phyloP scores from a whole-genome alignment of 495 filamentous ascomycete genomes.

The Penicillium salamii region DNA sequence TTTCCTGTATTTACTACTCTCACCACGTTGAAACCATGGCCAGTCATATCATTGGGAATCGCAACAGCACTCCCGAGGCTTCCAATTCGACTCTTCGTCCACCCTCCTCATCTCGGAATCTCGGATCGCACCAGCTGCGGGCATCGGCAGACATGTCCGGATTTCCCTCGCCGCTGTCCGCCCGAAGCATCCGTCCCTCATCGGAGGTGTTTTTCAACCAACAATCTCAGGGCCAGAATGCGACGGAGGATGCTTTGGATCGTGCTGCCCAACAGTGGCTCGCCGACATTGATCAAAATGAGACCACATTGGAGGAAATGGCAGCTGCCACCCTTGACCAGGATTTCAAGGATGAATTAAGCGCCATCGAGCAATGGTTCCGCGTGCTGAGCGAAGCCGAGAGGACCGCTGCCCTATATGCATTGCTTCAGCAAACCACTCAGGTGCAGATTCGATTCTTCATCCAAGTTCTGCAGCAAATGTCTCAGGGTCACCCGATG shows the following conservation, averaged over 20 bases:
- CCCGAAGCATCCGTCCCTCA: slow-evolving; percentile 81
- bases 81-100: slow-evolving; percentile 84
- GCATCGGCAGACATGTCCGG: slow-evolving; percentile 96
- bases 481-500: slow-evolving; percentile 97
- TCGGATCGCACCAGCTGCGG: slow-evolving; percentile 81
- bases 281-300: slow-evolving; percentile 96
- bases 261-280: slow-evolving; percentile 98
- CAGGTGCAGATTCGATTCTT: slow-evolving; percentile 99
- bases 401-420: slow-evolving; percentile 91
- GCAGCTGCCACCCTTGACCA: slow-evolving; percentile 95
- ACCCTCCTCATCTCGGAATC: slow-evolving; percentile 77
- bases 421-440: slow-evolving; percentile 93
- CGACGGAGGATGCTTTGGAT: slow-evolving; percentile 81
- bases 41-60: slow-evolving; percentile 75
- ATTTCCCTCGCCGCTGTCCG: slow-evolving; percentile 72
- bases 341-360: slow-evolving; percentile 98
- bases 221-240: slow-evolving; percentile 58
- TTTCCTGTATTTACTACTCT: slow-evolving; percentile 40
- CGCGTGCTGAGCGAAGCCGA: slow-evolving; percentile 95
- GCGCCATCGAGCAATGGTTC: slow-evolving; percentile 99
- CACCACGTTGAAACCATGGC: slow-evolving; percentile 47
- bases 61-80: slow-evolving; percentile 96
- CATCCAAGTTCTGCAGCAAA: slow-evolving; percentile 96
- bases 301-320: slow-evolving; percentile 97
- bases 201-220: slow-evolving; percentile 91